These are phyloP conservation scores for Paramecium tetraurelia DNA, from an alignment of 73 alveolate species.

Conservation along the genomic window DNA sequence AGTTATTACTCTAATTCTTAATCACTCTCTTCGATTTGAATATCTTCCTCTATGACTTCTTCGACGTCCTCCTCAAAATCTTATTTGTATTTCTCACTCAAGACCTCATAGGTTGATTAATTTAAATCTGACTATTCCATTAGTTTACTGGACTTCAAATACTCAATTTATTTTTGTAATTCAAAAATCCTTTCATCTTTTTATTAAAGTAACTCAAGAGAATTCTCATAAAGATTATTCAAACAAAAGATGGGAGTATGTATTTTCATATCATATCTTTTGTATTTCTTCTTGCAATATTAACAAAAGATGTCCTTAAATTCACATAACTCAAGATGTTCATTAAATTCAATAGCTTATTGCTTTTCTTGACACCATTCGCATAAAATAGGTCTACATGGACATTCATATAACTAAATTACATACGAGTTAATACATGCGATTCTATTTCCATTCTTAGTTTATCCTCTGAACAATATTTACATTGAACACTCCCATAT, in stretches of 20 bases:
- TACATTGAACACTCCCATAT: neutral
- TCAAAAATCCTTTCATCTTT: neutral
- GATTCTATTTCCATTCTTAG: neutral
- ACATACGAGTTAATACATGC: neutral
- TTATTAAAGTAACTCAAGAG: neutral
- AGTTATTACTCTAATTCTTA: neutral
- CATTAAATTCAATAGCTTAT: neutral
- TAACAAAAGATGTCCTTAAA: neutral
- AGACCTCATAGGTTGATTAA: neutral
- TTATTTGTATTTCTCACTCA: neutral
- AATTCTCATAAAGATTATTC: neutral
- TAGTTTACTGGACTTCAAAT: neutral
- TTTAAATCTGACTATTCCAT: neutral
- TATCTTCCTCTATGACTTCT: slow-evolving; percentile 46
- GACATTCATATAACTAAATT: neutral
- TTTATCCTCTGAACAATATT: neutral
- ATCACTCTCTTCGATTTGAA: slow-evolving; percentile 10
- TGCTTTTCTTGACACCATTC: neutral
- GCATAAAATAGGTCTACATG: neutral
- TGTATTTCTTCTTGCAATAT: neutral
- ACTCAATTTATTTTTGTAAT: neutral
- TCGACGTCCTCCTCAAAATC: slow-evolving; percentile 42
- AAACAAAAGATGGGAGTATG: neutral
- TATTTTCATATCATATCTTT: neutral
- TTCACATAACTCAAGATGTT: neutral